phyloP scores from a whole-genome alignment of 1,284 basidiomycete species.

The Hortiboletus rubellus region DNA sequence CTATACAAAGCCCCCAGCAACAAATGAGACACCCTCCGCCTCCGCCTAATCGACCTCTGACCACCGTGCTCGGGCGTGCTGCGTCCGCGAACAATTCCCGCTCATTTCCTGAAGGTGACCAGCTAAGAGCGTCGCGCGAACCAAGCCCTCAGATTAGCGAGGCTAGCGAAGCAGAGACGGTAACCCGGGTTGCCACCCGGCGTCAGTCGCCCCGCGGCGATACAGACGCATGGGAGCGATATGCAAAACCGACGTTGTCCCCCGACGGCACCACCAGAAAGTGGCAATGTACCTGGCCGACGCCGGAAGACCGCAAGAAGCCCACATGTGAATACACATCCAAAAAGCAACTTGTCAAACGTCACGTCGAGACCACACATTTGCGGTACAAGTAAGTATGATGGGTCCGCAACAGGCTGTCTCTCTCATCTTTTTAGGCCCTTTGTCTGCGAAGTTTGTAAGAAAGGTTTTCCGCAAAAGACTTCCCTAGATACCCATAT shows the following conservation, averaged over 20 bases:
- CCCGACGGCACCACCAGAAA: conserved; percentile 37
- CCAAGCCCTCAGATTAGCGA: conserved; percentile 34
- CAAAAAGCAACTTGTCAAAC: conserved; percentile 66
- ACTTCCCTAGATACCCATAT: conserved; percentile 60
- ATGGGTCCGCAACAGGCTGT: conserved; percentile 6
- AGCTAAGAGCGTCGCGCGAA: conserved; percentile 32
- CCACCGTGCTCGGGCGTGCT: conserved; percentile 10
- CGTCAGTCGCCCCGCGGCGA: conserved; percentile 34
- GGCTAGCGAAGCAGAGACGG: conserved; percentile 28
- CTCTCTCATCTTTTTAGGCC: conserved; percentile 40
- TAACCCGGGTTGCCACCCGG: conserved; percentile 16
- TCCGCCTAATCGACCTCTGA: conserved; percentile 11
- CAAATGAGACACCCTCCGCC: conserved; percentile 8
- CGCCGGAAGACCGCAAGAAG: conserved; percentile 36
- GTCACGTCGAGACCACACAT: conserved; percentile 65
- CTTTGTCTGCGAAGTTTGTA: conserved; percentile 55
- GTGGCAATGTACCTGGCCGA: conserved; percentile 39
- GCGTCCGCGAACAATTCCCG: conserved; percentile 22
- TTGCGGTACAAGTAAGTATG: conserved; percentile 55
- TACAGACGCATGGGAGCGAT: conserved; percentile 33
- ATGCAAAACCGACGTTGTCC: conserved; percentile 38
- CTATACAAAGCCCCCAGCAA: conserved; percentile 10
- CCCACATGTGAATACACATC: conserved; percentile 51
- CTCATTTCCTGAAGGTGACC: conserved; percentile 35
- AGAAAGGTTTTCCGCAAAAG: conserved; percentile 59